phyloP scores from a whole-genome alignment of 495 filamentous ascomycete species.

The Penicillium dipodomyicola region DNA sequence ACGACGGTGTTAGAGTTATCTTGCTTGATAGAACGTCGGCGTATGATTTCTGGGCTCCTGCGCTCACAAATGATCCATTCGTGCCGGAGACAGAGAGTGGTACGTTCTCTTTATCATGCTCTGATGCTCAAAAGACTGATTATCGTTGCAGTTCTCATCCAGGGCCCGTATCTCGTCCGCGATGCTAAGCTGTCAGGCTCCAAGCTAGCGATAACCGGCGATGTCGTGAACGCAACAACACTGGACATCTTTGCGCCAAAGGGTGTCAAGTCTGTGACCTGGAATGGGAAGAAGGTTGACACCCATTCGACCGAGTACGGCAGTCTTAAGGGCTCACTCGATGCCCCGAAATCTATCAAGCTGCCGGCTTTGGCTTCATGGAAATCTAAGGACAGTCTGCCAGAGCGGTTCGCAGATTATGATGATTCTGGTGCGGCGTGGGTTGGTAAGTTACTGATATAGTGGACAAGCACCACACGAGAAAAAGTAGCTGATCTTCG shows the following conservation, averaged over 20 bases:
- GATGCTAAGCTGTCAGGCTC: constrained; percentile 47
- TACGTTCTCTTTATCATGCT: constrained; percentile 19
- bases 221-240: constrained; percentile 59
- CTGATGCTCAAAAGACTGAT: constrained; percentile 1
- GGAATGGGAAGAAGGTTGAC: constrained; percentile 52
- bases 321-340: constrained; percentile 48
- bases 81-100: constrained; percentile 45
- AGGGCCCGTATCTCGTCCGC: constrained; percentile 65
- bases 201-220: constrained; percentile 57
- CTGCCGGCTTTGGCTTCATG: constrained; percentile 58
- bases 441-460: constrained; percentile 43
- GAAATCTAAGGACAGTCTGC: constrained; percentile 66
- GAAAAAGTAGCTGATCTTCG: constrained; percentile 36
- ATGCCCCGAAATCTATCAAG: constrained; percentile 40
- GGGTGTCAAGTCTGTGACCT: constrained; percentile 44
- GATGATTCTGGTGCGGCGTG: constrained; percentile 58
- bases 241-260: constrained; percentile 62
- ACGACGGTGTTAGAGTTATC: constrained; percentile 46
- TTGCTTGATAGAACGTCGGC: constrained; percentile 52
- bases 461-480: not conserved
- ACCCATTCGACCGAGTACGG: constrained; percentile 43
- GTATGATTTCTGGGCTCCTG: constrained; percentile 57
- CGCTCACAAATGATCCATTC: constrained; percentile 50
- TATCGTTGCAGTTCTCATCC: constrained; percentile 49
- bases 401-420: constrained; percentile 59